Evolutionary conservation across 1,284 basidiomycete species (phyloP).

Genomic region (Paramarasmius palmivorus): DNA sequence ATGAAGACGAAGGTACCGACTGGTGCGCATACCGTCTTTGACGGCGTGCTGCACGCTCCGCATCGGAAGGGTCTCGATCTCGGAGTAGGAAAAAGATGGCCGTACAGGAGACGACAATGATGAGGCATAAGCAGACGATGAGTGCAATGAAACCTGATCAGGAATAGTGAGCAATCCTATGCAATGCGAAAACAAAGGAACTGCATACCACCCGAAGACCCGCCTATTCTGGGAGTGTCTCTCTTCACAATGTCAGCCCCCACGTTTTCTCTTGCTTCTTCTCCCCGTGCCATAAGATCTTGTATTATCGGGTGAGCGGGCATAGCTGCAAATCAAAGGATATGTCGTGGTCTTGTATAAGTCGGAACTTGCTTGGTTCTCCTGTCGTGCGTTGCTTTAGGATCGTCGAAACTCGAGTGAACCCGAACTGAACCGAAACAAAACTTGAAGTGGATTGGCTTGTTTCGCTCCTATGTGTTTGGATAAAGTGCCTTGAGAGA

Average conservation of each 20-base stretch:
- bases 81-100: slow-evolving; percentile 46
- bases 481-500: too few species aligned
- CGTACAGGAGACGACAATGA: slow-evolving; percentile 42
- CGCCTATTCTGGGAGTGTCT: slow-evolving; percentile 42
- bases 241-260: slow-evolving; percentile 20
- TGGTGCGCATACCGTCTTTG: slow-evolving; percentile 20
- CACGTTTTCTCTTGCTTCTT: too few species aligned
- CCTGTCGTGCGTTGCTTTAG: too few species aligned
- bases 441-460: too few species aligned
- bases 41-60: slow-evolving; percentile 24
- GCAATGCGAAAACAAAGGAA: background rate
- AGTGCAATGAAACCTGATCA: slow-evolving; percentile 46
- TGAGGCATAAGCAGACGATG: slow-evolving; percentile 41
- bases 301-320: too few species aligned
- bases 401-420: too few species aligned
- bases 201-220: slow-evolving; percentile 43
- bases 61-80: slow-evolving; percentile 34
- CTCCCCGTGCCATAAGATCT: too few species aligned
- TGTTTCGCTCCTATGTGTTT: too few species aligned
- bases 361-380: too few species aligned
- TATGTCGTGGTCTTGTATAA: too few species aligned
- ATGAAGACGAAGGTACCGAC: slow-evolving; percentile 1
- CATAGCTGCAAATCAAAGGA: too few species aligned
- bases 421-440: too few species aligned
- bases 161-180: background rate